Evolutionary conservation across 768 basidiomycete genomes (phyloP).

Genomic region (Leccinum aurantiacum): DNA sequence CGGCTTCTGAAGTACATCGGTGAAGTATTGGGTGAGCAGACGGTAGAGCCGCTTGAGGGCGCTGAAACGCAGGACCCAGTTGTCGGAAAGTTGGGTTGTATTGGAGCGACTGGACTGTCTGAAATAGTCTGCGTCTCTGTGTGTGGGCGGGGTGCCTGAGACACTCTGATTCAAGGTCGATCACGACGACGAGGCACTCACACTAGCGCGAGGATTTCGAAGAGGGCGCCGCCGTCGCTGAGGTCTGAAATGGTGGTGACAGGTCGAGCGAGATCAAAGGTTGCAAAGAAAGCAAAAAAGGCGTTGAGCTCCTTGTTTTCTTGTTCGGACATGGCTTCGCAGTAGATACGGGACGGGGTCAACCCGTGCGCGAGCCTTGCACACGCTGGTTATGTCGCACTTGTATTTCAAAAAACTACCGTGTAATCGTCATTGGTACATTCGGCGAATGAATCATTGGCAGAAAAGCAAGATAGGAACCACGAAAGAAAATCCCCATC

Average conservation of each 20-base stretch:
- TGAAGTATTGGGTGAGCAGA: constrained; percentile 85
- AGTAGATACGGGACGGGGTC: not conserved
- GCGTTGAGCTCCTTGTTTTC: constrained; percentile 69
- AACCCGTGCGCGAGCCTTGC: constrained; percentile 6
- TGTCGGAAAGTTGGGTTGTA: constrained; percentile 67
- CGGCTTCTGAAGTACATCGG: constrained; percentile 79
- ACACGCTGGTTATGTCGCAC: not conserved
- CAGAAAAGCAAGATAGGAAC: too few relatives aligned
- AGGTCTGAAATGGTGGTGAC: constrained; percentile 68
- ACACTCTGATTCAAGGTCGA: not conserved
- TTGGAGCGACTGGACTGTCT: constrained; percentile 56
- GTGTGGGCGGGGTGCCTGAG: constrained; percentile 14
- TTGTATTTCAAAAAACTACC: not conserved
- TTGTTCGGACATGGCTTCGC: constrained; percentile 36
- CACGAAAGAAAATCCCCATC: too few relatives aligned
- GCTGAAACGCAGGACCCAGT: constrained; percentile 87
- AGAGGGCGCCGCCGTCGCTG: constrained; percentile 75
- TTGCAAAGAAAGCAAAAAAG: constrained; percentile 77
- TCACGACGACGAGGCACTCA: constrained; percentile 39
- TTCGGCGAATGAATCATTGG: too few relatives aligned
- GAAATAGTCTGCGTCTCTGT: constrained; percentile 80
- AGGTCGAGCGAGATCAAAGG: constrained; percentile 66
- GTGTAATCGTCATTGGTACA: too few relatives aligned
- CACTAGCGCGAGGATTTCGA: constrained; percentile 75
- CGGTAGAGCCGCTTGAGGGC: constrained; percentile 83